Evolutionary conservation across 306 rosid genomes (phyloP).

Genomic region (Carpinus viminea): DNA sequence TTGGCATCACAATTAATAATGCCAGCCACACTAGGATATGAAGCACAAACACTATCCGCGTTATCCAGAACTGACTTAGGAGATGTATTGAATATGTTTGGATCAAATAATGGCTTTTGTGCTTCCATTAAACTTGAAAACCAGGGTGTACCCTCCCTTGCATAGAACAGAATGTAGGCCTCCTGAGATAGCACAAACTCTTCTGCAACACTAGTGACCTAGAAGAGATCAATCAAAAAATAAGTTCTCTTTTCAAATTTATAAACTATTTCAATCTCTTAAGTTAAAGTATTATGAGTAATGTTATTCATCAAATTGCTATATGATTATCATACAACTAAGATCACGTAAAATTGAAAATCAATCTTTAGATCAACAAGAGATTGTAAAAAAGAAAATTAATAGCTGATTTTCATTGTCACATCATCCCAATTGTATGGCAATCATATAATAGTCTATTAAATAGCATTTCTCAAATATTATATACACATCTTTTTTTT

Average conservation of each 20-base stretch:
- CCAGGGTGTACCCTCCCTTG: constrained; percentile 81
- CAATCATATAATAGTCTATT: too few relatives aligned
- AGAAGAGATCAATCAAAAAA: constrained; percentile 20
- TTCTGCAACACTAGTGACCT: constrained; percentile 65
- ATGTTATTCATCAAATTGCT: too few relatives aligned
- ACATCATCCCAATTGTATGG: too few relatives aligned
- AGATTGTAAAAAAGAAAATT: too few relatives aligned
- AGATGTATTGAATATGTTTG: constrained; percentile 39
- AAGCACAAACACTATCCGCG: constrained; percentile 22
- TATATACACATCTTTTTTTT: too few relatives aligned
- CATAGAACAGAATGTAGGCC: constrained; percentile 86
- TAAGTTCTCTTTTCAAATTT: constrained; percentile 3
- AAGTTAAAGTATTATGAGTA: not conserved
- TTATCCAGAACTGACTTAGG: constrained; percentile 74
- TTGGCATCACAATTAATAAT: constrained; percentile 10
- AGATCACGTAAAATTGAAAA: too few relatives aligned
- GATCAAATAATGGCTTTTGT: constrained; percentile 23
- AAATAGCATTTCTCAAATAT: too few relatives aligned
- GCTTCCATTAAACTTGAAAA: constrained; percentile 44
- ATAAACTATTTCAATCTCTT: not conserved
- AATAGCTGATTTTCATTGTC: too few relatives aligned
- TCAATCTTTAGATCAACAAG: too few relatives aligned
- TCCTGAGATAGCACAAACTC: constrained; percentile 66
- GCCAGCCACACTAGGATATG: constrained; percentile 15
- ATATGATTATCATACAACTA: too few relatives aligned